phyloP scores from a whole-genome alignment of 1,284 basidiomycete species.

The Veloporphyrellus conicus region DNA sequence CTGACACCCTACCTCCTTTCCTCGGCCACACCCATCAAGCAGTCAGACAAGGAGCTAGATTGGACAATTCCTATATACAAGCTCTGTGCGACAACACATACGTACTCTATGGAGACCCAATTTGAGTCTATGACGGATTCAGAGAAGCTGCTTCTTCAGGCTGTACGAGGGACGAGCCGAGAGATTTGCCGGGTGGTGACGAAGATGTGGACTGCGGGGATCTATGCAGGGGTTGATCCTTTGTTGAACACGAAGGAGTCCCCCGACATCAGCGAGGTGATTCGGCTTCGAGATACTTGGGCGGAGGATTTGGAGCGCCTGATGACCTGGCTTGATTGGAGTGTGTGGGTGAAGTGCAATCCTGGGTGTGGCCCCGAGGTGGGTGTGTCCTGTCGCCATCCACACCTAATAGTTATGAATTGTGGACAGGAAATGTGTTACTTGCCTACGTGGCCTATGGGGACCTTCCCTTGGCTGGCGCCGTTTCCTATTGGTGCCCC shows the following conservation, averaged over 20 bases:
- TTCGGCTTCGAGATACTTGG: too few relatives aligned
- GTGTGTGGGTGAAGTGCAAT: too few relatives aligned
- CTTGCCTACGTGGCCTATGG: too few relatives aligned
- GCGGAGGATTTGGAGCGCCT: too few relatives aligned
- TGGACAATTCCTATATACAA: conserved; percentile 30
- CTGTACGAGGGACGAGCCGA: conserved; percentile 34
- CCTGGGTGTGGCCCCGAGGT: too few relatives aligned
- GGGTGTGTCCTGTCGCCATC: too few relatives aligned
- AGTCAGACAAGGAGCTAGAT: background rate
- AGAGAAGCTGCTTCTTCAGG: conserved; percentile 35
- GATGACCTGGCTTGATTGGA: too few relatives aligned
- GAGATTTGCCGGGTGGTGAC: conserved; percentile 48
- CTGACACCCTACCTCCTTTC: conserved; percentile 24
- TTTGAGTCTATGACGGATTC: conserved; percentile 31
- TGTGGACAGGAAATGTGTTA: too few relatives aligned
- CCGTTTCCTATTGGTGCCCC: background rate
- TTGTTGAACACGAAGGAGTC: conserved; percentile 2
- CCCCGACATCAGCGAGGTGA: background rate
- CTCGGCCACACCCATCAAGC: conserved; percentile 1
- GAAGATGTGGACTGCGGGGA: conserved; percentile 41
- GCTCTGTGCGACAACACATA: conserved; percentile 37
- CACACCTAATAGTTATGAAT: background rate
- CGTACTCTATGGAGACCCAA: conserved; percentile 22
- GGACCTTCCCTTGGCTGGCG: background rate
- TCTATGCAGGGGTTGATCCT: conserved; percentile 32